phyloP scores from a whole-genome alignment of 768 basidiomycete genomes.

The Panaeolus cyanescens region DNA sequence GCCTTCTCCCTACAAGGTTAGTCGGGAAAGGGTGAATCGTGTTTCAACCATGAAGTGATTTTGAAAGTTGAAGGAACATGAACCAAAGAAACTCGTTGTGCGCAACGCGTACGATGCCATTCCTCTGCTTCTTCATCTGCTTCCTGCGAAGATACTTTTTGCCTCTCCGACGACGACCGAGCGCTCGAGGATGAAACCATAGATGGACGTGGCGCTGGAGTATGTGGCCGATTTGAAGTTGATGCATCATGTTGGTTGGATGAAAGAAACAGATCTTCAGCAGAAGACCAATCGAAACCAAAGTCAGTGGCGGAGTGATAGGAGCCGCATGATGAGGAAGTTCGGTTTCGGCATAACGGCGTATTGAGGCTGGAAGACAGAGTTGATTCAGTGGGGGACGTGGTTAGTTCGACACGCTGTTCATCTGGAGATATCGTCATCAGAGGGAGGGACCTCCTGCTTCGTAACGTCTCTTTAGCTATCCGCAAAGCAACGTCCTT shows the following conservation, averaged over 20 bases:
- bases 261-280: constrained; percentile 39
- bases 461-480: constrained; percentile 67
- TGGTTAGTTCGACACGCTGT: constrained; percentile 23
- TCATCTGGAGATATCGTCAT: constrained; percentile 34
- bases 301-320: constrained; percentile 72
- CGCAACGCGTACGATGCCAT: constrained; percentile 84
- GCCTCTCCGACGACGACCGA: neutral
- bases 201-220: constrained; percentile 29
- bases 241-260: neutral
- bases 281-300: constrained; percentile 47
- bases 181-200: constrained; percentile 4
- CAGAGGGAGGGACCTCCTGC: constrained; percentile 23
- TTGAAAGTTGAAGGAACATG: constrained; percentile 60
- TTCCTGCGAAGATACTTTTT: constrained; percentile 28
- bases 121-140: constrained; percentile 79
- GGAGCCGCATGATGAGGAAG: constrained; percentile 55
- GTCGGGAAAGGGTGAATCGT: constrained; percentile 1
- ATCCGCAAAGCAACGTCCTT: constrained; percentile 73
- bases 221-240: constrained; percentile 32
- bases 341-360: constrained; percentile 36
- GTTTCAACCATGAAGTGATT: constrained; percentile 29
- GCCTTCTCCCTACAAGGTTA: neutral
- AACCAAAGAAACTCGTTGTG: constrained; percentile 83
- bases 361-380: constrained; percentile 15
- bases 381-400: constrained; percentile 13